Percentiles rank a stretch among this genome's conserved stretches.
phyloP scores from a whole-genome alignment of 345 rosid genomes.

The Corchorus olitorius region DNA sequence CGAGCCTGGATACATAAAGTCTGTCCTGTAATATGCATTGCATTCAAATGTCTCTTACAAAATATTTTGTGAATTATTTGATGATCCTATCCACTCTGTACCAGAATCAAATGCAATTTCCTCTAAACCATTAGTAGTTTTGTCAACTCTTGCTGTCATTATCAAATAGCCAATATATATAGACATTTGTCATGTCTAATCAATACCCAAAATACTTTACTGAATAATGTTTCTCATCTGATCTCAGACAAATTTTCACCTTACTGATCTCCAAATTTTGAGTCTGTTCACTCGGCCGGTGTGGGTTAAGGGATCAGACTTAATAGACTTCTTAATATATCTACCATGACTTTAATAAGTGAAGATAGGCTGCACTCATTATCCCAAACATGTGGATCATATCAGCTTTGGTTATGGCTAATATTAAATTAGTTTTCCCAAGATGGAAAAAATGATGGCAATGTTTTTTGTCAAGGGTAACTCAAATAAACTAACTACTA shows the following conservation, averaged over 20 bases:
- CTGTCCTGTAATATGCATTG: background rate
- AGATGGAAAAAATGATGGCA: conserved; percentile 7
- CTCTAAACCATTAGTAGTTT: background rate
- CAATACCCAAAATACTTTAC: background rate
- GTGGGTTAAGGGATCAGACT: background rate
- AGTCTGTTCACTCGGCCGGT: too few species aligned
- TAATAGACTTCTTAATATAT: background rate
- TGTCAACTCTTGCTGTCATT: background rate
- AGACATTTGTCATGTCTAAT: background rate
- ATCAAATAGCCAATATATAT: background rate
- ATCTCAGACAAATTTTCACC: background rate
- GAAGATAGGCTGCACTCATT: background rate
- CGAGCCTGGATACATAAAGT: background rate
- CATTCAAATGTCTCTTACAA: background rate
- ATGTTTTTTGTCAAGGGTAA: background rate
- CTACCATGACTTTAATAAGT: background rate
- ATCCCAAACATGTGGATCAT: conserved; percentile 6
- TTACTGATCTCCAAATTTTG: background rate
- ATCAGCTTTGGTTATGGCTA: background rate
- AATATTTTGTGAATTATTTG: background rate
- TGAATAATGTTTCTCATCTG: background rate
- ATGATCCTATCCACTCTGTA: background rate
- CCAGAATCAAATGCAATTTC: background rate
- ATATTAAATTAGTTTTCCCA: background rate
- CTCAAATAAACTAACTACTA: background rate